Evolutionary conservation across 331 rosid genomes (phyloP), one percentile per base, ranked within the genome.

Genomic region (Dryas integrifolia): DNA sequence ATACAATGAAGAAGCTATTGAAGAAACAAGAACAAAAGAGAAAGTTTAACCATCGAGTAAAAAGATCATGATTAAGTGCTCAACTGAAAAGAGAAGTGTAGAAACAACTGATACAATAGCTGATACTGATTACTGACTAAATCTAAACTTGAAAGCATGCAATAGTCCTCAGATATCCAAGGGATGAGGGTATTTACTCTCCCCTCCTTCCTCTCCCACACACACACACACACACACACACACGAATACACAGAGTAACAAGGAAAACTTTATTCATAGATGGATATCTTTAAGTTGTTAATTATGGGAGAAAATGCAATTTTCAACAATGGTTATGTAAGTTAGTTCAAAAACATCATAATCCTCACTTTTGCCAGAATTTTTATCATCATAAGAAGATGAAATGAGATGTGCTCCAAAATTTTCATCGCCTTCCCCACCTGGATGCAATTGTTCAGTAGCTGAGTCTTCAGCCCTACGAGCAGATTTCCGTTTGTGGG

Each of bases 311-410:
- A 48, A 52, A 64, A 18, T 40, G n/a, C 56, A 39, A 58, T 14
- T 74, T 58, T 71, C 38, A 43, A 64, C 46, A 62, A n/a, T 14
- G 26, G 6, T 21, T 52, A 71, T 64, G 58, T 9, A 44, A 9
- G 41, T 51, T 47, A 78, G 50, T 77, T 77, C 52, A 75, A 75
- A 67, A 58, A 78, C 65, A 72, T 66, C 39, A 72, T 51, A 62
- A 75, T 38, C 82, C 96, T 93, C 90, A 90, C 92, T 87, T 77
- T 91, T 90, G 60, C 90, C 83, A 79, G 87, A 76, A 78, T 66
- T 77, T 86, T 78, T 93, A 68, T 91, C 92, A 79, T 85, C 89
- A 79, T 76, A 74, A 64, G 95, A 67, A 61, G 91, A 88, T 74
- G 91, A 81, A 83, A 85, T 63, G 81, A 88, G 89, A 70, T 51